Conservation (phyloP, 768 basidiomycete species). For the Exidia glandulosa region DNA sequence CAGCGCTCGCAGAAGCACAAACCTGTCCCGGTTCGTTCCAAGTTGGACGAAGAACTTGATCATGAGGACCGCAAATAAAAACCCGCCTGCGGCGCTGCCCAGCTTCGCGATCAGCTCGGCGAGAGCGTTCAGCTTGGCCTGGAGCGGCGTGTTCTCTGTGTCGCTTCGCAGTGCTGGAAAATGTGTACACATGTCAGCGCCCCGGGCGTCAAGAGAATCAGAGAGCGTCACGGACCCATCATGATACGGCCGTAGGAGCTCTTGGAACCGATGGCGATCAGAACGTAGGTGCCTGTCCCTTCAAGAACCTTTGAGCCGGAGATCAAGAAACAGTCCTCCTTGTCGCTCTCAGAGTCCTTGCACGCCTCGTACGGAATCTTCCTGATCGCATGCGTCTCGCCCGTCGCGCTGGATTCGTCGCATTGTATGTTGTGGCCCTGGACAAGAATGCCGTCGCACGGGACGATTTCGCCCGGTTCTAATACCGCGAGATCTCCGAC, state of each 20-base stretch:
- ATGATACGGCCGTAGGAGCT: conserved; percentile 96
- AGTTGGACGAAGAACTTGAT: conserved; percentile 93
- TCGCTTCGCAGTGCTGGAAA: conserved; percentile 70
- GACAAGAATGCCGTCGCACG: conserved; percentile 92
- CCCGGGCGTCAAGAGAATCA: neutral
- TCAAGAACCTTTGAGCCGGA: conserved; percentile 90
- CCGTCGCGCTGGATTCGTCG: conserved; percentile 94
- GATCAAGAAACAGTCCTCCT: conserved; percentile 86
- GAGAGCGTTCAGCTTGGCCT: conserved; percentile 85
- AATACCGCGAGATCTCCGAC: conserved; percentile 88
- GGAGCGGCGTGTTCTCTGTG: conserved; percentile 82
- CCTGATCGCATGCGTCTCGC: conserved; percentile 91
- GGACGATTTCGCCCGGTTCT: conserved; percentile 92
- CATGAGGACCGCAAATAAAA: conserved; percentile 77
- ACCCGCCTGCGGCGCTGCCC: conserved; percentile 71
- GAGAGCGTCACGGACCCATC: conserved; percentile 62
- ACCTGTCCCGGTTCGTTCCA: conserved; percentile 50
- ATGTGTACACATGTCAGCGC: conserved; percentile 1
- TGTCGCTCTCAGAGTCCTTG: conserved; percentile 29
- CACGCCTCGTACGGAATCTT: conserved; percentile 75
- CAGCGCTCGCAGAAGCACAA: conserved; percentile 7
- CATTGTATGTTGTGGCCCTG: conserved; percentile 88
- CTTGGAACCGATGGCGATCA: conserved; percentile 84
- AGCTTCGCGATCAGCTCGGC: conserved; percentile 93
- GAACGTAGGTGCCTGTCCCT: conserved; percentile 86